These are phyloP conservation scores for Suillus luteus DNA, from an alignment of 768 basidiomycete genomes.

Conservation along the genomic window DNA sequence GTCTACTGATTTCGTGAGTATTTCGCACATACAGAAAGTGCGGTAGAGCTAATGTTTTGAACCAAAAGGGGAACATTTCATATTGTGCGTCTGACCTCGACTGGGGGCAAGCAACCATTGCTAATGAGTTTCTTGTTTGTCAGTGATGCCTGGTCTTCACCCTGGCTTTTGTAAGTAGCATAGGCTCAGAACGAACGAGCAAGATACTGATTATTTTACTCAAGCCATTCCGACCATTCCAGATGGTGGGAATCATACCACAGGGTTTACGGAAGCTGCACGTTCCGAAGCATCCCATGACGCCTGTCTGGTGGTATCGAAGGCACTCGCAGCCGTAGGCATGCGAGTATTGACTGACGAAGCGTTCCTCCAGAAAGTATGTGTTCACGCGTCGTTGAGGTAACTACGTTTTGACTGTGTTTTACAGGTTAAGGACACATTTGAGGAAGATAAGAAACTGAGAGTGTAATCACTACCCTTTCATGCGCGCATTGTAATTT, in stretches of 20 bases:
- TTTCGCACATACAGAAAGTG: neutral
- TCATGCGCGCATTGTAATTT: neutral
- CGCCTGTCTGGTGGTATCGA: conserved; percentile 61
- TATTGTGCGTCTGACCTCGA: conserved; percentile 47
- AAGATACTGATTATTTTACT: neutral
- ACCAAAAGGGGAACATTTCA: conserved; percentile 47
- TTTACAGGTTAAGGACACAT: conserved; percentile 43
- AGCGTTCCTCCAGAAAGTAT: conserved; percentile 54
- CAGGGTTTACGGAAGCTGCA: conserved; percentile 58
- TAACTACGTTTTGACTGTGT: neutral
- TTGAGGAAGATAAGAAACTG: conserved; percentile 40
- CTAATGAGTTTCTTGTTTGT: conserved; percentile 17
- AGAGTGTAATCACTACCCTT: conserved; percentile 9
- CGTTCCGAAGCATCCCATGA: conserved; percentile 57
- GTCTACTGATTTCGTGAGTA: conserved; percentile 75
- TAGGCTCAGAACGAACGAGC: conserved; percentile 4
- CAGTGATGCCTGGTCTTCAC: conserved; percentile 57
- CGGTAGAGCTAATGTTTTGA: neutral
- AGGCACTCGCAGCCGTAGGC: conserved; percentile 64
- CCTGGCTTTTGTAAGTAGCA: conserved; percentile 48
- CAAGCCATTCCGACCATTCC: conserved; percentile 67
- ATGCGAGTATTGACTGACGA: conserved; percentile 65
- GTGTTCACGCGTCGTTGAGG: conserved; percentile 11
- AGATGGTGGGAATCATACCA: conserved; percentile 73
- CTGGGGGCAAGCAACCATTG: neutral